A percentile compares a stretch with the other conserved stretches of the same genome.
These are phyloP conservation scores for Alternaria arborescens DNA, from an alignment of 2,329 filamentous ascomycete species.

Conservation along the genomic window DNA sequence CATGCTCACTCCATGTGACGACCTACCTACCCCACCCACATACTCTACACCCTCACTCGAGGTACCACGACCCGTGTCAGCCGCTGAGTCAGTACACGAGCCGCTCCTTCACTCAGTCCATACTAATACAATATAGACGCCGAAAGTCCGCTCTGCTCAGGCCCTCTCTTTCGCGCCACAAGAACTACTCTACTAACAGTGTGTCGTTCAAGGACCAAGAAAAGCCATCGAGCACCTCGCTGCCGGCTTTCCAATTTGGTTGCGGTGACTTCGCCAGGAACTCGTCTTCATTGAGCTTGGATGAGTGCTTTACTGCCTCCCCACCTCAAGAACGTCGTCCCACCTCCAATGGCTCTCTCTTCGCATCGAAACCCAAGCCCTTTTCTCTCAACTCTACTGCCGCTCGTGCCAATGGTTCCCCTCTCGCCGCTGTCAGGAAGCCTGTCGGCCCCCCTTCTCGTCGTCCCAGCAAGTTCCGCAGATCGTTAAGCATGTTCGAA, in stretches of 20 bases:
- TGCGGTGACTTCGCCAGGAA: constrained; percentile 58
- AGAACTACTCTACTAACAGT: constrained; percentile 75
- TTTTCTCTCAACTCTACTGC: constrained; percentile 67
- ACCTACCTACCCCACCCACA: constrained; percentile 37
- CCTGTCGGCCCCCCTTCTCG: constrained; percentile 70
- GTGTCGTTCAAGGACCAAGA: constrained; percentile 66
- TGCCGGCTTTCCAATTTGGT: constrained; percentile 78
- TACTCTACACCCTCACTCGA: constrained; percentile 41
- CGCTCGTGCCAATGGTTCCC: constrained; percentile 75
- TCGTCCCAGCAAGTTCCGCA: constrained; percentile 78
- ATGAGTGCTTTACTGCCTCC: constrained; percentile 83
- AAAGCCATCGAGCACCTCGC: constrained; percentile 63
- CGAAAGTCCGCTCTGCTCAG: constrained; percentile 66
- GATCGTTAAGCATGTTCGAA: constrained; percentile 98
- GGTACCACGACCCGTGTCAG: constrained; percentile 46
- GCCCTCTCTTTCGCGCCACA: constrained; percentile 77
- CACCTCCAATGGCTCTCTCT: constrained; percentile 61
- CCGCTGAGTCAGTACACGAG: constrained; percentile 46
- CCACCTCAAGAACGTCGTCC: constrained; percentile 75
- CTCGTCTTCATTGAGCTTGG: constrained; percentile 72
- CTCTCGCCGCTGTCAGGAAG: constrained; percentile 73
- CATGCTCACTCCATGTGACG: constrained; percentile 51
- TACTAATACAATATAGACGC: constrained; percentile 41
- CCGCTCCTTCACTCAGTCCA: neutral
- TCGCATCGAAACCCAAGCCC: constrained; percentile 70